Percentiles rank a stretch among this genome's conserved stretches.
phyloP scores from a whole-genome alignment of 495 filamentous ascomycete genomes.

The Filosporella fistucella region DNA sequence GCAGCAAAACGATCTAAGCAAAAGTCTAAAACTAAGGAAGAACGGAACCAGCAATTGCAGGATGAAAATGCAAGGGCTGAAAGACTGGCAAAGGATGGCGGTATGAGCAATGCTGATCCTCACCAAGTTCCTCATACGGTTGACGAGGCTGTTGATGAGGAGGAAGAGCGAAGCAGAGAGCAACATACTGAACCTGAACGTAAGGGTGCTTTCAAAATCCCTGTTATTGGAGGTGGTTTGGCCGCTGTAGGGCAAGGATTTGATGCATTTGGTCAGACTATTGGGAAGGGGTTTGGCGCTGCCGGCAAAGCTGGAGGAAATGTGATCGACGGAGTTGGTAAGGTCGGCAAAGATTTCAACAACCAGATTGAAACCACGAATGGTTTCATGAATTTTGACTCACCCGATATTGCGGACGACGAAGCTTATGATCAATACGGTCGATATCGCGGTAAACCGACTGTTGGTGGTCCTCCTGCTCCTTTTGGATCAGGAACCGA shows the following conservation, averaged over 20 bases:
- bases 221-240: slow-evolving; percentile 25
- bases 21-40: slow-evolving; percentile 40
- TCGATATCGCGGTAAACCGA: slow-evolving; percentile 9
- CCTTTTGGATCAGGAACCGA: slow-evolving; percentile 11
- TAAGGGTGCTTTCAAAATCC: slow-evolving; percentile 23
- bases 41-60: slow-evolving; percentile 40
- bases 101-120: slow-evolving; percentile 79
- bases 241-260: slow-evolving; percentile 31
- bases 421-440: slow-evolving; percentile 18
- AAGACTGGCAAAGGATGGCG: slow-evolving; percentile 59
- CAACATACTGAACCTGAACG: slow-evolving; percentile 22
- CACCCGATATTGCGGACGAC: slow-evolving; percentile 6
- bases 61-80: slow-evolving; percentile 52
- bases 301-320: slow-evolving; percentile 61
- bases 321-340: slow-evolving; percentile 46
- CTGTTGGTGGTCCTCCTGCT: background rate
- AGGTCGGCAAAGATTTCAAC: slow-evolving; percentile 57
- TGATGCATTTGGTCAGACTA: slow-evolving; percentile 31
- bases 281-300: slow-evolving; percentile 44
- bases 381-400: slow-evolving; percentile 42
- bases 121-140: slow-evolving; percentile 74
- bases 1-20: slow-evolving; percentile 42
- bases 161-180: slow-evolving; percentile 22
- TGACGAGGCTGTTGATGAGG: slow-evolving; percentile 57
- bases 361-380: slow-evolving; percentile 48